phyloP scores from a whole-genome alignment of 306 rosid species.

The Sindora glabra region DNA sequence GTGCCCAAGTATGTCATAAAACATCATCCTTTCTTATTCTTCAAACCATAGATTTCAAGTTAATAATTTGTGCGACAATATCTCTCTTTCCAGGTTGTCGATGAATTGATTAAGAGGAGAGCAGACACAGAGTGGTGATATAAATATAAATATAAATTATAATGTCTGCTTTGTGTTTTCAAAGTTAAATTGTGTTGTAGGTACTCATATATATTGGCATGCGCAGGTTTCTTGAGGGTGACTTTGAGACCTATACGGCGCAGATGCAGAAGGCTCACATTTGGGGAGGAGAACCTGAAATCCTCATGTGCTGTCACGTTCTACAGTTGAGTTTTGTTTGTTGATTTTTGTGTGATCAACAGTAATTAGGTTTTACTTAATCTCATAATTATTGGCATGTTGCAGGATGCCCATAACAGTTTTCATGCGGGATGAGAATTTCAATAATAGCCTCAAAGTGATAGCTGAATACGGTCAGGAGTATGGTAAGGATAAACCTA shows the following conservation, averaged over 20 bases:
- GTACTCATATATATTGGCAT: neutral
- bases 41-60: neutral
- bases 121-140: constrained; percentile 57
- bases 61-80: neutral
- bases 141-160: neutral
- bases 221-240: constrained; percentile 77
- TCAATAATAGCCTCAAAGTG: constrained; percentile 30
- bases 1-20: constrained; percentile 39
- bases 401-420: constrained; percentile 85
- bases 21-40: too few relatives aligned
- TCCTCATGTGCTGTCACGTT: constrained; percentile 80
- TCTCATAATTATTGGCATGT: neutral
- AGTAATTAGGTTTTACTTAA: neutral
- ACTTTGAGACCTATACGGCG: constrained; percentile 56
- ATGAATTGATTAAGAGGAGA: constrained; percentile 70
- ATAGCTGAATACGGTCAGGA: constrained; percentile 83
- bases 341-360: neutral
- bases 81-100: constrained; percentile 48
- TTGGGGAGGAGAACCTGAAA: constrained; percentile 94
- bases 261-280: constrained; percentile 63
- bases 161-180: neutral
- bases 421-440: constrained; percentile 44
- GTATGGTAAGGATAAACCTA: constrained; percentile 59
- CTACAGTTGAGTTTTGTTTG: constrained; percentile 38
- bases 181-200: neutral